These are phyloP conservation scores for Karstenula rhodostoma DNA, from an alignment of 2,329 filamentous ascomycete genomes.

Conservation along the genomic window DNA sequence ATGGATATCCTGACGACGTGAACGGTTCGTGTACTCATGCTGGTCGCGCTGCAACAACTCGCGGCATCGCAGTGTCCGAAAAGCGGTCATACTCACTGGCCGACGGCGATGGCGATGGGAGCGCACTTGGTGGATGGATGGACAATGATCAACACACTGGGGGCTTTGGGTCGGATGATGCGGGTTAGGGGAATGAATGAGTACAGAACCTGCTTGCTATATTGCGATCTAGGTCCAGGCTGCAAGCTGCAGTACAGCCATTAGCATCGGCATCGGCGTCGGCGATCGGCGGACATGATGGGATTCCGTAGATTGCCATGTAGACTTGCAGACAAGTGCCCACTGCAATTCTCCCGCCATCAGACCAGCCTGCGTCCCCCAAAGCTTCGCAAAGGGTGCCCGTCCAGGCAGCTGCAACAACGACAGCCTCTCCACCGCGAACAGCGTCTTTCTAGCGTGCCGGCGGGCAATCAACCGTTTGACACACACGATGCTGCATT, in stretches of 20 bases:
- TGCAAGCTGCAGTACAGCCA: constrained; percentile 2
- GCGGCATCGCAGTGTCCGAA: neutral
- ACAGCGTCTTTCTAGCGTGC: neutral
- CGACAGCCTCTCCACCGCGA: neutral
- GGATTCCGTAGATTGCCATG: constrained; percentile 5
- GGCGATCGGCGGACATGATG: constrained; percentile 7
- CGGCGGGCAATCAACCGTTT: neutral
- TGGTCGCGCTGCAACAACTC: neutral
- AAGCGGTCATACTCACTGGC: no score
- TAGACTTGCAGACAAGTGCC: neutral
- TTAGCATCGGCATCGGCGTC: constrained; percentile 11
- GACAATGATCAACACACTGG: neutral
- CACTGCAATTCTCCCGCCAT: neutral
- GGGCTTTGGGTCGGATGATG: neutral
- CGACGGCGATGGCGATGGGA: no score
- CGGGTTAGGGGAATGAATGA: neutral
- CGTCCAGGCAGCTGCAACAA: neutral
- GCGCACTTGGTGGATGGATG: neutral
- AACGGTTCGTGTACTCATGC: neutral
- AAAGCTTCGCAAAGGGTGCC: neutral
- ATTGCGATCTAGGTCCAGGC: constrained; percentile 1
- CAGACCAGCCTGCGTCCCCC: neutral
- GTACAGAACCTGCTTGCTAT: neutral
- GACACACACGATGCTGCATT: neutral
- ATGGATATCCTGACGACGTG: neutral